Base-by-base conservation (phyloP, 495 filamentous ascomycete genomes). In the Talaromyces nanjingensis region DNA sequence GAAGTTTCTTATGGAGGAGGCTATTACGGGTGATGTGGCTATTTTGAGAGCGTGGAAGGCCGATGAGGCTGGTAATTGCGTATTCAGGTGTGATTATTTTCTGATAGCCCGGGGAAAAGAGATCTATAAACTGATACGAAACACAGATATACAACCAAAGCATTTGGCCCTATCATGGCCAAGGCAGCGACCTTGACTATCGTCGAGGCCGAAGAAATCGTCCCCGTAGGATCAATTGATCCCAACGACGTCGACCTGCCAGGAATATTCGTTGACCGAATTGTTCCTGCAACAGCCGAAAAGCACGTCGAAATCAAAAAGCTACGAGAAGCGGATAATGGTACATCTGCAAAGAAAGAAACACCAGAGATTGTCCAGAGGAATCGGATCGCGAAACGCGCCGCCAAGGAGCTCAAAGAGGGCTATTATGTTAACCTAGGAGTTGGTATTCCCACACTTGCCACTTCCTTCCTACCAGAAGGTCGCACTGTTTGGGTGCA, bases 361-460 rank as follows among this genome's bases (percentile, higher is more conserved):
- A 82, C 79, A 2, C 83, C 86, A 47, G 84, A 83, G 11, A 86
- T 87, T 20, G 79, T 80, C 24, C 89, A 90, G 77, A 81, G 92
- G 60, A 90, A 93, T 72, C 79, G 88, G 4, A 97, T 97, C 70
- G 91, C 91, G 6, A 83, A 82, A 62, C 77, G 92, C 42, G 91
- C 92, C 0, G 92, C 92, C 9, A 96, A 92, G 79, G 92, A 97
- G 74, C 91, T 97, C 70, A 90, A 96, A 79, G 90, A 94, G 65
- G 92, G 92, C 65, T 94, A 90, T 82, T 96, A 96, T 72, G 92
- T 91, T 29, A 97, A 97, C 70, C 77, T 97, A 16, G 92, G 92
- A 29, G 93, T 97, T 71, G 92, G 92, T 73, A 96, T 97, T 81
- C 92, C 92, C 9, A 96, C 93, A 75, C 83, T 93, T 14, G 91